phyloP scores from a whole-genome alignment of 768 basidiomycete genomes.

The Mycena leptocephala region DNA sequence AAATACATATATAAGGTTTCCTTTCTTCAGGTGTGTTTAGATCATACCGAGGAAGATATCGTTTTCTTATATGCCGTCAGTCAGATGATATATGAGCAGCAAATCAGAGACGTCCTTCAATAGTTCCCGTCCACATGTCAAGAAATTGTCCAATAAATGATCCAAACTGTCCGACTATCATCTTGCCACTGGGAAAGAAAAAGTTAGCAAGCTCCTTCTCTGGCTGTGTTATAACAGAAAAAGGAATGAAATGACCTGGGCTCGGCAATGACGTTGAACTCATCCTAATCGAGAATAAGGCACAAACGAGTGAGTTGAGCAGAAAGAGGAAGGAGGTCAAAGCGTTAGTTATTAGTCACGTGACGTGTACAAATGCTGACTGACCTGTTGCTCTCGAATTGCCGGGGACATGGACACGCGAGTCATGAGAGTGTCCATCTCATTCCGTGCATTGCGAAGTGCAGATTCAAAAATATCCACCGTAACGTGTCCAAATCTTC shows the following conservation, averaged over 20 bases:
- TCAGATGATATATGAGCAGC: background rate
- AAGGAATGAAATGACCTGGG: background rate
- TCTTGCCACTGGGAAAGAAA: conserved; percentile 9
- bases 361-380: background rate
- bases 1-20: background rate
- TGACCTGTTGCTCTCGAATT: conserved; percentile 27
- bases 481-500: conserved; percentile 27
- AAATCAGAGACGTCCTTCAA: conserved; percentile 25
- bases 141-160: conserved; percentile 35
- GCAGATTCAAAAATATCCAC: conserved; percentile 34
- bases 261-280: conserved; percentile 32
- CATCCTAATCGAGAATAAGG: background rate
- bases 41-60: conserved; percentile 21
- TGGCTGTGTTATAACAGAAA: too few species aligned
- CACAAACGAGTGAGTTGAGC: background rate
- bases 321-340: background rate
- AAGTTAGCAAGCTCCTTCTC: too few species aligned
- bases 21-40: too few species aligned
- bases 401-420: conserved; percentile 28
- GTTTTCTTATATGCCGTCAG: background rate
- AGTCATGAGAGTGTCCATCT: conserved; percentile 36
- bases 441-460: conserved; percentile 31
- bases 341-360: background rate
- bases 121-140: conserved; percentile 31
- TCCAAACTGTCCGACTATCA: conserved; percentile 38